These are phyloP conservation scores for Panellus pusillus DNA, from an alignment of 768 basidiomycete species.

Conservation along the genomic window DNA sequence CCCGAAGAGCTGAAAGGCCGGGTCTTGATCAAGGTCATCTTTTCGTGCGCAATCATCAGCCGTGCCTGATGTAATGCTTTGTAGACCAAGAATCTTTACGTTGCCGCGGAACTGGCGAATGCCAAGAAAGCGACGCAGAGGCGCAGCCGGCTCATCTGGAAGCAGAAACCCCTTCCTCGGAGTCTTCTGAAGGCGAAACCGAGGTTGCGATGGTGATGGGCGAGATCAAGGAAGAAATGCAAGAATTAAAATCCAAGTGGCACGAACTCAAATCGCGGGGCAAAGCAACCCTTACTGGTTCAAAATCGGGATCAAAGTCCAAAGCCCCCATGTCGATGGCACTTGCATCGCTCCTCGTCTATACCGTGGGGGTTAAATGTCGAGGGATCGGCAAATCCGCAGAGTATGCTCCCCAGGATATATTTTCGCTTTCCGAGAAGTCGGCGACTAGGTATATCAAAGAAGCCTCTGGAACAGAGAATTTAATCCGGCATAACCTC, in stretches of 20 bases:
- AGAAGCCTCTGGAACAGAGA: slow-evolving; percentile 47
- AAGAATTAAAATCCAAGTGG: slow-evolving; percentile 28
- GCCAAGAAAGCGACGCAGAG: slow-evolving; percentile 26
- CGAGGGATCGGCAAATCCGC: slow-evolving; percentile 91
- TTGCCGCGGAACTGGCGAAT: slow-evolving; percentile 55
- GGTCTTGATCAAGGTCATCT: slow-evolving; percentile 78
- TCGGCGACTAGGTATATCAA: slow-evolving; percentile 78
- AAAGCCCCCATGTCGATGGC: slow-evolving; percentile 74
- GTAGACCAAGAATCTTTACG: slow-evolving; percentile 77
- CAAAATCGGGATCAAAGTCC: slow-evolving; percentile 27
- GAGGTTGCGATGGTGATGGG: slow-evolving; percentile 21
- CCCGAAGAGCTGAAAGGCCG: slow-evolving; percentile 78
- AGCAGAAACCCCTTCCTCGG: slow-evolving; percentile 25
- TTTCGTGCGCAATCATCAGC: neutral
- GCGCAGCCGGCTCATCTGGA: slow-evolving; percentile 24
- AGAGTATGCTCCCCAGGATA: slow-evolving; percentile 79
- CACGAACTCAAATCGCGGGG: slow-evolving; percentile 13
- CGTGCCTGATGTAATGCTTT: neutral
- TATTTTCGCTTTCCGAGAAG: slow-evolving; percentile 92
- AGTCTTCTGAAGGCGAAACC: slow-evolving; percentile 27
- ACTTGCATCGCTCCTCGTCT: slow-evolving; percentile 81
- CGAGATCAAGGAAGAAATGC: slow-evolving; percentile 22
- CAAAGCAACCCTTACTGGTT: neutral
- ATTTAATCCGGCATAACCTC: slow-evolving; percentile 89
- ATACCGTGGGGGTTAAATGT: slow-evolving; percentile 95